A percentile compares a stretch with the other conserved stretches of the same genome.
Evolutionary conservation across 352 stramenopile genomes (phyloP).

Genomic region (Phytophthora fragariae): DNA sequence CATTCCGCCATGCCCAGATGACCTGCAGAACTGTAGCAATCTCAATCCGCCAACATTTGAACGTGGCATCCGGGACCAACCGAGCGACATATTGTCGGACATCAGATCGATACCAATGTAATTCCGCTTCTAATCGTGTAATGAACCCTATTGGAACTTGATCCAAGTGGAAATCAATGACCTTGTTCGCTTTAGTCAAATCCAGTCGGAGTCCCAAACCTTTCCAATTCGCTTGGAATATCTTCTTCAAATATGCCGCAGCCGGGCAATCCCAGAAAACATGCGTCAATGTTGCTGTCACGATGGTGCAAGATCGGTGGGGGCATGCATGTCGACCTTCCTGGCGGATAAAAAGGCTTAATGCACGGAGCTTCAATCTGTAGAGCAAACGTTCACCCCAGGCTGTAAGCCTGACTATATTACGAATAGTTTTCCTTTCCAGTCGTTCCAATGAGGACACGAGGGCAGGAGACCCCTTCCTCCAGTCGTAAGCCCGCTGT

Average conservation of each 20-base stretch:
- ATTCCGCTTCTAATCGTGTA: not conserved
- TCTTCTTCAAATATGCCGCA: not conserved
- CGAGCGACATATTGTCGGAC: not conserved
- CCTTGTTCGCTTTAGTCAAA: not conserved
- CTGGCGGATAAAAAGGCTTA: not conserved
- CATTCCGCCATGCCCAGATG: not conserved
- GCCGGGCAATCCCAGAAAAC: too few species aligned
- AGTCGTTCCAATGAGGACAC: too few species aligned
- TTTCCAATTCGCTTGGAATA: not conserved
- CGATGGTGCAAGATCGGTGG: not conserved
- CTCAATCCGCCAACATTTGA: not conserved
- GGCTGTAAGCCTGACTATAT: not conserved
- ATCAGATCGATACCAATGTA: not conserved
- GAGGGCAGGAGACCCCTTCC: too few species aligned
- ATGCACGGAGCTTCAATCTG: not conserved
- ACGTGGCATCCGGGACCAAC: not conserved
- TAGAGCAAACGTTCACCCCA: not conserved
- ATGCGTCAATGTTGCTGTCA: not conserved
- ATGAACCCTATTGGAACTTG: not conserved
- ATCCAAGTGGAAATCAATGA: not conserved
- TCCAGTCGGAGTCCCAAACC: not conserved
- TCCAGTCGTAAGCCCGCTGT: too few species aligned
- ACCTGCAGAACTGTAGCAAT: not conserved
- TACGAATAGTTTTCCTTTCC: too few species aligned
- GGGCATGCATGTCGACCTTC: not conserved